A percentile compares a stretch with the other conserved stretches of the same genome.
phyloP scores from a whole-genome alignment of 345 rosid genomes.

The Salix udensis region DNA sequence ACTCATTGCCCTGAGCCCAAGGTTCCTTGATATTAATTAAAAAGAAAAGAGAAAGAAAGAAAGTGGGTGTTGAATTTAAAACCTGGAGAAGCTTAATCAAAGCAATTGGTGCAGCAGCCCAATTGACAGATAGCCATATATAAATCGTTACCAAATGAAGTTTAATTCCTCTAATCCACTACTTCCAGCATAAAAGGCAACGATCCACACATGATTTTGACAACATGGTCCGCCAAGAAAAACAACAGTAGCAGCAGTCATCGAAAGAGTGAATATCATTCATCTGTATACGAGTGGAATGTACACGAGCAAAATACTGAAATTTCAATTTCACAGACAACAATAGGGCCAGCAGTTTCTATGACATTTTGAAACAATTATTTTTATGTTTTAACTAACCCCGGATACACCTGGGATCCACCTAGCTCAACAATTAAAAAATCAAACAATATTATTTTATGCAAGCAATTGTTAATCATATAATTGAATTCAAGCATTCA shows the following conservation, averaged over 20 bases:
- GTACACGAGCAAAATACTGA: background rate
- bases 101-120: background rate
- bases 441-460: background rate
- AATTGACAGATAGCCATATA: background rate
- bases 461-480: background rate
- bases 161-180: background rate
- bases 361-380: slow-evolving; percentile 1
- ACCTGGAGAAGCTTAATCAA: background rate
- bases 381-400: background rate
- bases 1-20: background rate
- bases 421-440: background rate
- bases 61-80: background rate
- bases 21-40: background rate
- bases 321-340: slow-evolving; percentile 13
- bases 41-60: background rate
- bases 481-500: background rate
- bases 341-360: slow-evolving; percentile 7
- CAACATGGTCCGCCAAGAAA: slow-evolving; percentile 5
- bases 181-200: slow-evolving; percentile 3
- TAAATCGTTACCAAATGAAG: background rate
- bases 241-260: background rate
- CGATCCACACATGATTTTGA: background rate
- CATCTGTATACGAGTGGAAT: background rate
- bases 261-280: background rate
- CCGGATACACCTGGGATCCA: background rate